Evolutionary conservation across 805 yeast species (phyloP), one percentile per base, ranked within the genome.

Genomic region (Yamadazyma sp.): DNA sequence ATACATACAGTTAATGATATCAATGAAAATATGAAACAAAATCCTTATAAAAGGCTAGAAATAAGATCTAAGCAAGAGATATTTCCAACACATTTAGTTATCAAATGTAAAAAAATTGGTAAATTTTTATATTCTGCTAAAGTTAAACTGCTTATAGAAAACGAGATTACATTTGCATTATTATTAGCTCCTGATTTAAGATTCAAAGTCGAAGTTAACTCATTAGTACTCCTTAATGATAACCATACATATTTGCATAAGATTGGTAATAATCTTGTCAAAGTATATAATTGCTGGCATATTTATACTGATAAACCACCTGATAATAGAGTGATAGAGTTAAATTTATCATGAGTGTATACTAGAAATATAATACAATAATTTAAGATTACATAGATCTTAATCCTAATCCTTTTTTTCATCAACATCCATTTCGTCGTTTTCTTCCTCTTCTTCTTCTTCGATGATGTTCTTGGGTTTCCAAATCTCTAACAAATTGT

Each of bases 401-500:
- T 13, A 19, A 29, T 44, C 40, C 10, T 35, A 28, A 12, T 35
- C 40, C n/a, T 35, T 29, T 15, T 30, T 33, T 21, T 38, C 43
- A 9, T 30, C 35, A 11, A 32, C 35, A 8, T 32, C 45, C 15
- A 43, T 47, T n/a, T 43, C 47, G 24, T 52, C 63, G 13, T 56
- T 64, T 12, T 51, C 60, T 8, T 54, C 64, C 14, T 47, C 53
- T 9, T 60, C 62, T 9, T 52, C 62, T 30, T 60, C 75, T 11
- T 54, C 64, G 13, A 67, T 63, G 14, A 71, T 55, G 20, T 69
- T 62, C 40, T 82, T 73, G 8, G 84, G 80, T 50, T 73, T 79
- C 93, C 93, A 87, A 5, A 87, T 67, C 53, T 85, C 89, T 23
- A 85, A 61, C 40, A 86, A 67, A 29, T 73, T 76, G 55, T 87